Evolutionary conservation across 2,329 filamentous ascomycete species (phyloP).

Genomic region (Hymenoscyphus albidus): DNA sequence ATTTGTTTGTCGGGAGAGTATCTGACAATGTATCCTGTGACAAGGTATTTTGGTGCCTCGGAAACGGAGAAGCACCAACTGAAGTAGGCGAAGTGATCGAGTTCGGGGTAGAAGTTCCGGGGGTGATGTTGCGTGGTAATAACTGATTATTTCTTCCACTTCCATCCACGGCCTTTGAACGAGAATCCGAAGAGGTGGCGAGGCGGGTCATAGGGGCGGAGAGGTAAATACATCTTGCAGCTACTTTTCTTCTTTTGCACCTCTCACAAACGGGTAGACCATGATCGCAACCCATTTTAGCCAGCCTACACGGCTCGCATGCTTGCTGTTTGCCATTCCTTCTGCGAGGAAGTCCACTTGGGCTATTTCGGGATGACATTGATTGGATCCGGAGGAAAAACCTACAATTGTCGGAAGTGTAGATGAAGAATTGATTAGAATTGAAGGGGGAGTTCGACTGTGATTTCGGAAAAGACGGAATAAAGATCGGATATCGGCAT

Average conservation of each 20-base stretch:
- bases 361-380: conserved; percentile 6
- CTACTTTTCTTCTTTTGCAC: conserved; percentile 27
- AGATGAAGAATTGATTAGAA: neutral
- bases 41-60: neutral
- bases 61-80: conserved; percentile 2
- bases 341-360: conserved; percentile 19
- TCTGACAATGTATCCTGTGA: conserved; percentile 6
- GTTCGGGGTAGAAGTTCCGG: conserved; percentile 4
- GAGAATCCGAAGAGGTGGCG: neutral
- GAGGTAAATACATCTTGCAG: conserved; percentile 28
- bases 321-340: conserved; percentile 32
- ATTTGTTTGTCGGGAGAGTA: conserved; percentile 7
- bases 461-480: conserved; percentile 1
- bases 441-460: neutral
- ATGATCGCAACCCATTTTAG: conserved; percentile 33
- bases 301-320: conserved; percentile 31
- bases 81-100: conserved; percentile 6
- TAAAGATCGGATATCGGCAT: neutral
- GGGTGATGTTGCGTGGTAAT: conserved; percentile 9
- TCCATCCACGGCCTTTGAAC: neutral
- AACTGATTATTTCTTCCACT: conserved; percentile 5
- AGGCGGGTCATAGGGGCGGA: conserved; percentile 29
- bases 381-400: neutral
- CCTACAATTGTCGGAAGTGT: neutral
- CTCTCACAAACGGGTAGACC: conserved; percentile 27